Evolutionary conservation across 768 basidiomycete genomes (phyloP).

Genomic region (Xerocomus spinulosus): DNA sequence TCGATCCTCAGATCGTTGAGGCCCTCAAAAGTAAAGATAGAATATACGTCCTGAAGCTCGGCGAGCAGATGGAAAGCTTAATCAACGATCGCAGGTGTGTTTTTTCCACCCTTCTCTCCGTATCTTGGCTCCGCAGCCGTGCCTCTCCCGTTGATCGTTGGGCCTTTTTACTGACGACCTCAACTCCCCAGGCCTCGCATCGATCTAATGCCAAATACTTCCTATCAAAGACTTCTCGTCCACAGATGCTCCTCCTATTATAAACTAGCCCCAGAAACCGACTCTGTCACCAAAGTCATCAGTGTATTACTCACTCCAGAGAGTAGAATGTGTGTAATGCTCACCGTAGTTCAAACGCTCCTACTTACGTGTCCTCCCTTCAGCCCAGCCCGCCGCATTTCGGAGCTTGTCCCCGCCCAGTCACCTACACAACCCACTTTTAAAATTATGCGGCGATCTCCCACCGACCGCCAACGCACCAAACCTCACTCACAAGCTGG

Average conservation of each 20-base stretch:
- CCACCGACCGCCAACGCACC: conserved; percentile 49
- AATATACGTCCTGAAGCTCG: conserved; percentile 83
- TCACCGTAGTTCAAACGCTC: background rate
- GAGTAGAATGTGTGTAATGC: conserved; percentile 64
- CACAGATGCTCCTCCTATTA: conserved; percentile 85
- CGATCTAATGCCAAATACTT: conserved; percentile 64
- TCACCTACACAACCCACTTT: conserved; percentile 68
- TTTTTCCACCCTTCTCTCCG: background rate
- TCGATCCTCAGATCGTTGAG: conserved; percentile 78
- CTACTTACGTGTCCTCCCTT: conserved; percentile 14
- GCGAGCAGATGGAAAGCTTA: conserved; percentile 77
- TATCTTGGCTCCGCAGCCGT: background rate
- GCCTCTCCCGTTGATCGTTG: conserved; percentile 3
- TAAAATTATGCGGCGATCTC: conserved; percentile 79
- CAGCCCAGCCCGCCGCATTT: conserved; percentile 67
- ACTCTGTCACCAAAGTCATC: conserved; percentile 60
- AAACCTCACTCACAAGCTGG: conserved; percentile 66
- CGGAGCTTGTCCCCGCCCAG: conserved; percentile 76
- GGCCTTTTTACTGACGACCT: conserved; percentile 17
- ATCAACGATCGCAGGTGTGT: conserved; percentile 72
- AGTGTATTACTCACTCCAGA: conserved; percentile 53
- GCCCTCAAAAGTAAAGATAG: conserved; percentile 86
- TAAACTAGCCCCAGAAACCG: conserved; percentile 65
- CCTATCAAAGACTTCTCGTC: conserved; percentile 82
- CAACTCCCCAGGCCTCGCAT: conserved; percentile 48